phyloP scores from a whole-genome alignment of 1,284 basidiomycete genomes.

The Tetrapyrgos nigripes region DNA sequence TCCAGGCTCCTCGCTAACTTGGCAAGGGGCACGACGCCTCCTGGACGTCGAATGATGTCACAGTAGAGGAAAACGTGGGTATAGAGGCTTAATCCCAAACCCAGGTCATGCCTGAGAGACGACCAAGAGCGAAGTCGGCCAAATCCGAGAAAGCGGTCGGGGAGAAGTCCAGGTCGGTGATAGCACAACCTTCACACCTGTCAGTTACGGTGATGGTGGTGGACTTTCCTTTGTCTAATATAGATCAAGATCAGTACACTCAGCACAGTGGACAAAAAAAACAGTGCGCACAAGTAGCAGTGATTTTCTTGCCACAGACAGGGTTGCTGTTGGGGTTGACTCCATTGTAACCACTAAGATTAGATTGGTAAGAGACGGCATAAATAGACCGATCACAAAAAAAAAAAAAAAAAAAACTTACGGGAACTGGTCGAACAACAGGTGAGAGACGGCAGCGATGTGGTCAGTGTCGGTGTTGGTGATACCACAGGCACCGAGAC shows the following conservation, averaged over 20 bases:
- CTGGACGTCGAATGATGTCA: conserved; percentile 6
- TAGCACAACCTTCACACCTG: conserved; percentile 61
- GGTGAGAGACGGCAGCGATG: conserved; percentile 67
- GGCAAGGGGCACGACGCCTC: conserved; percentile 9
- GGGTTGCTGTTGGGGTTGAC: conserved; percentile 71
- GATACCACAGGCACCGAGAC: conserved; percentile 75
- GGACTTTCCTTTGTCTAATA: conserved; percentile 55
- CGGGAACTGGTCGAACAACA: conserved; percentile 68
- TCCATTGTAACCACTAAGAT: conserved; percentile 51
- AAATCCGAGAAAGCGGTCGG: conserved; percentile 26
- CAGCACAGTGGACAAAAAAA: background rate
- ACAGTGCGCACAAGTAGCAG: conserved; percentile 45
- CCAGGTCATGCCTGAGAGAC: conserved; percentile 59
- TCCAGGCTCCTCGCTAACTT: background rate
- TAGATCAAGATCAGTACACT: background rate
- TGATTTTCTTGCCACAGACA: conserved; percentile 57
- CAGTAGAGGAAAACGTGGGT: conserved; percentile 10
- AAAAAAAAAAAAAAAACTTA: conserved; percentile 41
- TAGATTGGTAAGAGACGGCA: conserved; percentile 11
- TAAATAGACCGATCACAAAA: conserved; percentile 12
- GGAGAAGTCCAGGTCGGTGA: conserved; percentile 53
- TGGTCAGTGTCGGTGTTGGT: conserved; percentile 57
- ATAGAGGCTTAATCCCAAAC: conserved; percentile 39
- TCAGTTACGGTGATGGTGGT: conserved; percentile 62
- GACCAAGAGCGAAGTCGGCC: conserved; percentile 49